Conservation (phyloP, 306 rosid species). For the Lotus japonicus region DNA sequence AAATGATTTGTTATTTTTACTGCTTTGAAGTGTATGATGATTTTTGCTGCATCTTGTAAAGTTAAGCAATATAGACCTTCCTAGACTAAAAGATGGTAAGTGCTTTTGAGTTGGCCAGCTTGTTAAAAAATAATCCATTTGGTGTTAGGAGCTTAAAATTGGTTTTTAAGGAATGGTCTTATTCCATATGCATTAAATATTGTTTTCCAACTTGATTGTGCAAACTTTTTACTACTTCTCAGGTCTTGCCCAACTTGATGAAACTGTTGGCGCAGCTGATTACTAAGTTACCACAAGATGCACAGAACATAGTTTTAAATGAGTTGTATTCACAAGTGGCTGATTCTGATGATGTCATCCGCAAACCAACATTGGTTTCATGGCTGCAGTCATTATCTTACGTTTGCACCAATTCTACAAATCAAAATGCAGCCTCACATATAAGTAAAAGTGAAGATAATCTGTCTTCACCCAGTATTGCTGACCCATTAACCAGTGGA, state of each 20-base stretch:
- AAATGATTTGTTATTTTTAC: no score
- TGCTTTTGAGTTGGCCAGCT: background rate
- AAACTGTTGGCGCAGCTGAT: slow-evolving; percentile 67
- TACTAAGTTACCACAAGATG: slow-evolving; percentile 56
- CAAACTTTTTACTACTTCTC: slow-evolving; percentile 14
- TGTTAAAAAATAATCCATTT: background rate
- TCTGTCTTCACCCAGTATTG: no score
- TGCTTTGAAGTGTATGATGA: background rate
- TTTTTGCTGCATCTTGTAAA: slow-evolving; percentile 6
- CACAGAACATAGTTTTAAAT: slow-evolving; percentile 60
- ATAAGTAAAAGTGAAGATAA: slow-evolving; percentile 21
- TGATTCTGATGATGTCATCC: slow-evolving; percentile 81
- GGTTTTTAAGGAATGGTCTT: background rate
- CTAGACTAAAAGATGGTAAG: background rate
- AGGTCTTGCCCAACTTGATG: slow-evolving; percentile 91
- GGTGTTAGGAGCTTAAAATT: slow-evolving; percentile 6
- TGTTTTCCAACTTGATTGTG: slow-evolving; percentile 8
- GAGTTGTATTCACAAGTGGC: slow-evolving; percentile 85
- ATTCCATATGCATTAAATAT: background rate
- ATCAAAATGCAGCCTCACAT: slow-evolving; percentile 26
- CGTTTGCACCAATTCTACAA: slow-evolving; percentile 51
- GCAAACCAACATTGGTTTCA: slow-evolving; percentile 79
- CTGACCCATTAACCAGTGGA: slow-evolving; percentile 24
- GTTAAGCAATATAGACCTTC: background rate
- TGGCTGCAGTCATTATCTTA: slow-evolving; percentile 93